phyloP scores from a whole-genome alignment of 495 filamentous ascomycete species.

The Lepidopterella palustris region DNA sequence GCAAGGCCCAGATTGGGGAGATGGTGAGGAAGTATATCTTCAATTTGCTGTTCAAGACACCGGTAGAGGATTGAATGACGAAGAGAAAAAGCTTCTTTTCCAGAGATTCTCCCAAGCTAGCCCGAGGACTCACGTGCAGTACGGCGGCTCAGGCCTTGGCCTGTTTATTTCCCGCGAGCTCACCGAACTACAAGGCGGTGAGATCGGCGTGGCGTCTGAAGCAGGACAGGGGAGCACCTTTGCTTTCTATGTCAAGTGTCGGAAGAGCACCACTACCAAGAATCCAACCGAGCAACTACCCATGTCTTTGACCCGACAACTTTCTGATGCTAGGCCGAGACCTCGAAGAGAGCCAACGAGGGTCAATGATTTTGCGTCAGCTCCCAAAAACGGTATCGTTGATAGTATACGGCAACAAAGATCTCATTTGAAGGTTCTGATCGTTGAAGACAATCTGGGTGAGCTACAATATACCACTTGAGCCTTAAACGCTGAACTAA shows the following conservation, averaged over 20 bases:
- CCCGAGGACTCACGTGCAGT: conserved; percentile 70
- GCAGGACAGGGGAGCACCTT: conserved; percentile 73
- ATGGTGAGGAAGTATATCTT: conserved; percentile 60
- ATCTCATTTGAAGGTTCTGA: conserved; percentile 45
- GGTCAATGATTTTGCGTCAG: conserved; percentile 28
- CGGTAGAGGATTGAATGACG: conserved; percentile 65
- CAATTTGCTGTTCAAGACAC: conserved; percentile 72
- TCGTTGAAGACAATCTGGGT: conserved; percentile 65
- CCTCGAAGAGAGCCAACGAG: conserved; percentile 10
- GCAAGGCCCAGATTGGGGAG: conserved; percentile 55
- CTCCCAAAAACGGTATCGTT: background rate
- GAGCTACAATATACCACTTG: too few species aligned
- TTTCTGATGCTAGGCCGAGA: conserved; percentile 17
- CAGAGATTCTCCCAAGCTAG: conserved; percentile 75
- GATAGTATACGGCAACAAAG: background rate
- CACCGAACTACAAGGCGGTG: conserved; percentile 75
- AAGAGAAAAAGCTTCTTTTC: conserved; percentile 70
- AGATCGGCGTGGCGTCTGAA: conserved; percentile 70
- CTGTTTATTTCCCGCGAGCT: conserved; percentile 75
- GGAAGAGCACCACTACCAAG: conserved; percentile 38
- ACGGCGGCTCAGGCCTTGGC: conserved; percentile 76
- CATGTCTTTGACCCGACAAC: conserved; percentile 8
- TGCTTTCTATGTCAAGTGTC: conserved; percentile 70
- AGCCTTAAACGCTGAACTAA: background rate
- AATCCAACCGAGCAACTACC: conserved; percentile 17